These are phyloP conservation scores for Fusarium piperis DNA, from an alignment of 2,329 filamentous ascomycete genomes.

Conservation along the genomic window DNA sequence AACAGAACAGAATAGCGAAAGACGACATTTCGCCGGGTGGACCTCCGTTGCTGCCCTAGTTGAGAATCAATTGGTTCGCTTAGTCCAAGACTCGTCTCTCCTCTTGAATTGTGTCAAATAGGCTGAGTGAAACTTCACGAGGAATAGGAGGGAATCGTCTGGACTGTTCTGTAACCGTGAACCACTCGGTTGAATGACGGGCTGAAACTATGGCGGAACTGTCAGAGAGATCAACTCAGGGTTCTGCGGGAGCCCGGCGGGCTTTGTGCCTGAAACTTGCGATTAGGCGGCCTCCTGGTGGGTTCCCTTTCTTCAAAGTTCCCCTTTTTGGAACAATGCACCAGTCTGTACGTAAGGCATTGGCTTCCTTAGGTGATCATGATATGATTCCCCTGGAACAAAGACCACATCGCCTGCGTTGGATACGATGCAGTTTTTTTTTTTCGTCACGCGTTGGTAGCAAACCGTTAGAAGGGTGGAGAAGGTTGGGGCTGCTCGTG, in stretches of 20 bases:
- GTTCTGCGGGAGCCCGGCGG: not conserved
- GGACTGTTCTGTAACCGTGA: not conserved
- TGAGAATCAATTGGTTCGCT: slow-evolving; percentile 31
- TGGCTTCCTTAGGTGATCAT: slow-evolving; percentile 11
- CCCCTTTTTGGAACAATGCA: slow-evolving; percentile 4
- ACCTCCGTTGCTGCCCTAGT: not conserved
- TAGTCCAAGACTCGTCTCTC: not conserved
- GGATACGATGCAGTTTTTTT: slow-evolving; percentile 29
- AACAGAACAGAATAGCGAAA: slow-evolving; percentile 12
- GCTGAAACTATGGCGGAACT: not conserved
- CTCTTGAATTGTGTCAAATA: not conserved
- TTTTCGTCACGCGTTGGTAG: slow-evolving; percentile 25
- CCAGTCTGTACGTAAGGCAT: not conserved
- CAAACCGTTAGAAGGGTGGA: slow-evolving; percentile 25
- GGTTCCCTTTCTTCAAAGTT: not conserved
- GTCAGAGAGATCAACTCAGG: slow-evolving; percentile 4
- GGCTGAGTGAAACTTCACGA: not conserved
- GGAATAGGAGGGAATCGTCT: not conserved
- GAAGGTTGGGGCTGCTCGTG: slow-evolving; percentile 24
- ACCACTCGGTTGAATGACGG: not conserved
- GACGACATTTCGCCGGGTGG: slow-evolving; percentile 21
- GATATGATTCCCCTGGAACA: slow-evolving; percentile 23
- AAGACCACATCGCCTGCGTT: not conserved
- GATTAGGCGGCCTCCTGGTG: slow-evolving; percentile 5
- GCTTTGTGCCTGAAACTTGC: not conserved